Base-by-base conservation (phyloP, 2,329 filamentous ascomycete genomes). In the Alternaria hordeiaustralica region DNA sequence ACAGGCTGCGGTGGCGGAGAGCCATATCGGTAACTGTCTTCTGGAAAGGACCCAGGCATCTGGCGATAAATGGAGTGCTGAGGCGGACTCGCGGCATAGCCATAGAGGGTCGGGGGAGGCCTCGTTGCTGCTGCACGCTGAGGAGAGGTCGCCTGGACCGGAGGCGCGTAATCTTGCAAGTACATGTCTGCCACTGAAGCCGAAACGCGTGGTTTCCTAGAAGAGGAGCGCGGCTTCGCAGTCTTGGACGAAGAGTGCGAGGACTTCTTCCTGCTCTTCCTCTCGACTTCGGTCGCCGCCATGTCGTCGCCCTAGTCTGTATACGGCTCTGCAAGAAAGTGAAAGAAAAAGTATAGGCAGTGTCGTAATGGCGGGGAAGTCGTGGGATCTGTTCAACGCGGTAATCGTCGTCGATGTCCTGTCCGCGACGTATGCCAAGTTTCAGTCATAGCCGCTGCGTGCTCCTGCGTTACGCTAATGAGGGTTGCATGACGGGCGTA, bases 221-320 rank as follows among this genome's bases (percentile, higher is more conserved):
- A 65, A 10, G 64, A 58, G 21, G 64, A 62, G 43, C 71, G 64
- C 30, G 65, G 55, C 30, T 68, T 67, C 12, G 65, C 50, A 33
- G 53, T 53, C 61, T 71, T 71, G 23, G 67, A 58, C 21, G 70
- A 69, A 46, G 66, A 49, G 43, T 58, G 61, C 55, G 67, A 65
- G 11, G 56, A 60, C 63, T 73, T 76, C 68, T 64, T 71, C 62
- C 65, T 66, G 47, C 67, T 66, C 62, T 62, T 68, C 41, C 69
- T 67, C 46, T 74, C 72, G 6, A 60, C 58, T 43, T 65, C 67
- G 25, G 53, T 49, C n/a, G 66, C 64, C 46, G 62, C 64, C 71
- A 74, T 74, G 33, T n/a, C 53, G 47, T 64, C 47, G 5, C 26
- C 20, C 41, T 51, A 11, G n/a, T 44, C 12, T n/a, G 13, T 41